Evolutionary conservation across 2,329 filamentous ascomycete species (phyloP).

Genomic region (Nothopassalora personata): DNA sequence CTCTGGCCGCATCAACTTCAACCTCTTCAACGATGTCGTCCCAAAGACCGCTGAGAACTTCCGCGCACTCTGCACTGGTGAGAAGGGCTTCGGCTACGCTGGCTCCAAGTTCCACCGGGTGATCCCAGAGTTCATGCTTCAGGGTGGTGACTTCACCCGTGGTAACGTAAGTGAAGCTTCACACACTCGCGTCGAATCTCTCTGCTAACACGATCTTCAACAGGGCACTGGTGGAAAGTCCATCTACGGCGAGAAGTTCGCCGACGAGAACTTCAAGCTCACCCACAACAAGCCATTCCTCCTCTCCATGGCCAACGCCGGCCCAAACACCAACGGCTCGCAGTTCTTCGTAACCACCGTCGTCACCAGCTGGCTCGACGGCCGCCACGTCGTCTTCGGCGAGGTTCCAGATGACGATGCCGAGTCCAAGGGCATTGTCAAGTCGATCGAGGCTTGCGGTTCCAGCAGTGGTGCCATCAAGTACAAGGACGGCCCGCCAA

Average conservation of each 20-base stretch:
- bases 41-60: conserved; percentile 98
- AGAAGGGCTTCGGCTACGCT: conserved; percentile 78
- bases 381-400: conserved; percentile 81
- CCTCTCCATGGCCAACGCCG: conserved; percentile 96
- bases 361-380: conserved; percentile 64
- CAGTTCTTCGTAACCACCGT: conserved; percentile 70
- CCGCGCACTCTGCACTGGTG: conserved; percentile 86
- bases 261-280: conserved; percentile 89
- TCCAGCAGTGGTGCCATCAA: conserved; percentile 50
- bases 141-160: conserved; percentile 94
- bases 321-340: conserved; percentile 84
- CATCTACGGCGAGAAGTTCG: conserved; percentile 96
- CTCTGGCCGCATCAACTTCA: conserved; percentile 77
- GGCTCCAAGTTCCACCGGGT: conserved; percentile 92
- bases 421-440: conserved; percentile 51
- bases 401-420: conserved; percentile 55
- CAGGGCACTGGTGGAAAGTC: conserved; percentile 94
- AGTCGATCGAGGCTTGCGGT: conserved; percentile 56
- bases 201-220: conserved; percentile 9
- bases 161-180: conserved; percentile 65
- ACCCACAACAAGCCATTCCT: conserved; percentile 92
- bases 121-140: conserved; percentile 98
- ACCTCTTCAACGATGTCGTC: conserved; percentile 77
- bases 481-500: conserved; percentile 46
- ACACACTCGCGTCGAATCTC: neutral